A percentile compares a stretch with the other conserved stretches of the same genome.
These are phyloP conservation scores for Fusarium miscanthi DNA, from an alignment of 2,329 filamentous ascomycete species.

Conservation along the genomic window DNA sequence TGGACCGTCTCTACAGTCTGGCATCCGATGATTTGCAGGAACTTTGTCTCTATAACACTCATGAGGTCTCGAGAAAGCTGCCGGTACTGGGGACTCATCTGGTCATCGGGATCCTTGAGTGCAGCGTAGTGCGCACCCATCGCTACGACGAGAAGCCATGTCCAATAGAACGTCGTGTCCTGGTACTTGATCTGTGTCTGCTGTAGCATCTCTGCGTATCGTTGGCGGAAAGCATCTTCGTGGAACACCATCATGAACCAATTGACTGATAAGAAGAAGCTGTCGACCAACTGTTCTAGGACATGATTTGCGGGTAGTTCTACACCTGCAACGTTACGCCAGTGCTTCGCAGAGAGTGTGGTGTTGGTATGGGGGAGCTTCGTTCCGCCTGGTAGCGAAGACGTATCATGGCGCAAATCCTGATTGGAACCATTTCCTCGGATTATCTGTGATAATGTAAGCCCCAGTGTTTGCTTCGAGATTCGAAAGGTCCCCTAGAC, in stretches of 20 bases:
- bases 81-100: not conserved
- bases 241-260: constrained; percentile 4
- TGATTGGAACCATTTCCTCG: not conserved
- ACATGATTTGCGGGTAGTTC: rapidly evolving
- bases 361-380: not conserved
- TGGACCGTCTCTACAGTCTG: not conserved
- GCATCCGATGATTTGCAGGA: not conserved
- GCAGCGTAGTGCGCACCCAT: not conserved
- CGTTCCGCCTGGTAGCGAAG: not conserved
- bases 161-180: not conserved
- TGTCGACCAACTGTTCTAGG: rapidly evolving
- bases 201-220: rapidly evolving
- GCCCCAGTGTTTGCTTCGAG: not conserved
- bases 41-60: rapidly evolving
- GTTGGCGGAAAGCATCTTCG: not conserved
- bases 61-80: not conserved
- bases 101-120: rapidly evolving
- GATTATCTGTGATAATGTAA: not conserved
- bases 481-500: too few relatives aligned
- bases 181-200: not conserved
- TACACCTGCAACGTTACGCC: not conserved
- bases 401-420: not conserved
- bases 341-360: not conserved
- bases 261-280: not conserved
- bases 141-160: not conserved